Evolutionary conservation across 805 yeast species (phyloP).

Genomic region (Tetrapisispora nanseiensis): DNA sequence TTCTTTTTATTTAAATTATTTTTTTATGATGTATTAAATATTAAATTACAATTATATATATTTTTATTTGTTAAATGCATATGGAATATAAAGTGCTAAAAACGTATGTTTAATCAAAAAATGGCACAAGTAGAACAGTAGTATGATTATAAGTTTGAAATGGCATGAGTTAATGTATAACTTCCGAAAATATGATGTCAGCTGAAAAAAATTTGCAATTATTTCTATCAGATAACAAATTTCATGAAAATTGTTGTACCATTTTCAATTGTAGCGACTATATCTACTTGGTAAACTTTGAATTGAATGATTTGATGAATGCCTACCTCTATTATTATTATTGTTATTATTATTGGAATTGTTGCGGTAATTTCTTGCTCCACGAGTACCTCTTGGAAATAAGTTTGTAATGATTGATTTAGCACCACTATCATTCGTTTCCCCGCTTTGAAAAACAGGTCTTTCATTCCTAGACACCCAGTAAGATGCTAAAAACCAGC

Average conservation of each 20-base stretch:
- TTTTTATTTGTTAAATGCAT: background rate
- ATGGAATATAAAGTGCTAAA: background rate
- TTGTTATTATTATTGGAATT: background rate
- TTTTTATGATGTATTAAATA: background rate
- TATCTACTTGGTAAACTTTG: conserved; percentile 16
- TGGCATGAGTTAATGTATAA: background rate
- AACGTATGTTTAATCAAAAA: no score
- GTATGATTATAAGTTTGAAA: background rate
- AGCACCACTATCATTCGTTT: conserved; percentile 27
- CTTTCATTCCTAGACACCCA: conserved; percentile 30
- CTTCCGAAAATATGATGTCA: no score
- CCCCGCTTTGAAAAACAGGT: conserved; percentile 25
- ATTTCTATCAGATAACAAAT: no score
- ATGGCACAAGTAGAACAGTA: background rate
- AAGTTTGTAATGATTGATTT: conserved; percentile 28
- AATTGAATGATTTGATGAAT: conserved; percentile 8
- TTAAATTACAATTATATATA: background rate
- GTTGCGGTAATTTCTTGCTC: conserved; percentile 3
- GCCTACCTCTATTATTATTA: background rate
- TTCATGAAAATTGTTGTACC: no score
- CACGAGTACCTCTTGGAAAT: conserved; percentile 11
- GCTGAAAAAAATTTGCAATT: no score
- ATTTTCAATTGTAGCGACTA: conserved; percentile 14
- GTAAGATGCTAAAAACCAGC: conserved; percentile 34
- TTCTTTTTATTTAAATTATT: background rate